These are phyloP conservation scores for Mycena sp. DNA, from an alignment of 1,284 basidiomycete species.

Conservation along the genomic window DNA sequence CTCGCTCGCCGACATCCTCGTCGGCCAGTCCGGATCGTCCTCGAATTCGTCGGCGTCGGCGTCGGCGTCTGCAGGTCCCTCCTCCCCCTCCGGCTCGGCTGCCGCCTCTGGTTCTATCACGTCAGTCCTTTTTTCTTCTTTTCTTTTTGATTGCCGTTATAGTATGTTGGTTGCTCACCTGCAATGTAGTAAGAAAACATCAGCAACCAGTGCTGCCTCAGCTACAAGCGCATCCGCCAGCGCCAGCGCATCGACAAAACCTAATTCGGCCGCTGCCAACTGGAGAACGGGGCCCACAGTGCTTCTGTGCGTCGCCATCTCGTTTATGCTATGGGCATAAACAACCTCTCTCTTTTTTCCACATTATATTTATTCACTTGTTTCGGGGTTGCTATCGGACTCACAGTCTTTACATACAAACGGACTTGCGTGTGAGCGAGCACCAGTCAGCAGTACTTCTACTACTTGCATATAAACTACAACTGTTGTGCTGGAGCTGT, in stretches of 20 bases:
- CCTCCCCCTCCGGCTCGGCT: background rate
- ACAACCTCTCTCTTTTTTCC: too few species aligned
- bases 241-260: background rate
- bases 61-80: background rate
- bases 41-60: too few species aligned
- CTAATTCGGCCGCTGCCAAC: background rate
- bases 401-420: background rate
- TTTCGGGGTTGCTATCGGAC: too few species aligned
- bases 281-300: background rate
- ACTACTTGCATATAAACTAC: background rate
- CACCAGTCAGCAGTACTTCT: background rate
- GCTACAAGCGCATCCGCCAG: background rate
- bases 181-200: too few species aligned
- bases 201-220: too few species aligned
- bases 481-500: background rate
- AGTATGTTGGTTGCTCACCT: too few species aligned
- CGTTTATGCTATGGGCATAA: background rate
- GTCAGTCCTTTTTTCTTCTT: too few species aligned
- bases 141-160: too few species aligned
- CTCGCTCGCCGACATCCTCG: conserved; percentile 5
- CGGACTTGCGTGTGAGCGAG: conserved; percentile 1
- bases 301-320: background rate
- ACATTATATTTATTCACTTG: too few species aligned
- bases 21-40: too few species aligned
- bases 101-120: too few species aligned